Conservation (phyloP, 2,329 filamentous ascomycete species). For the Incumbomyces delicatus region DNA sequence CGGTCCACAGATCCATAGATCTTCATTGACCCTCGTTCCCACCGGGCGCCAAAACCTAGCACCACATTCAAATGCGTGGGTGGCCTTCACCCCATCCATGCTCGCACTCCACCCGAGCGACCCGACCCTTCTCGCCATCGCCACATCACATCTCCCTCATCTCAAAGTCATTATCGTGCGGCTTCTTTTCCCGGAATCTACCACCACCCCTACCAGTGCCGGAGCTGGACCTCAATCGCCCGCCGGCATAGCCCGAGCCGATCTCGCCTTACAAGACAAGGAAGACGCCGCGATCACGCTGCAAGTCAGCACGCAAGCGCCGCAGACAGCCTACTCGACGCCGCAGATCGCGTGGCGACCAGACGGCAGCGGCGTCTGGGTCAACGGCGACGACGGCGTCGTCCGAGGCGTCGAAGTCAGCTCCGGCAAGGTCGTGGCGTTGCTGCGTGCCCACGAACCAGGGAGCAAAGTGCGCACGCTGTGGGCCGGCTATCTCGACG, state of each 20-base stretch:
- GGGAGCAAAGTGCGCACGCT: conserved; percentile 51
- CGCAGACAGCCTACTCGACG: conserved; percentile 56
- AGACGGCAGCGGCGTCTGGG: conserved; percentile 52
- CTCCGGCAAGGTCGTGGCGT: conserved; percentile 47
- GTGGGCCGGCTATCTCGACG: conserved; percentile 41
- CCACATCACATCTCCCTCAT: conserved; percentile 50
- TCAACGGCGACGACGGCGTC: conserved; percentile 56
- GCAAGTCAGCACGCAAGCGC: conserved; percentile 50
- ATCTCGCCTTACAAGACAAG: conserved; percentile 38
- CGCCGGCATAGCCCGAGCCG: conserved; percentile 15
- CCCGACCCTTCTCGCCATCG: conserved; percentile 46
- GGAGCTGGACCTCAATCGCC: conserved; percentile 7
- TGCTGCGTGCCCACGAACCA: conserved; percentile 36
- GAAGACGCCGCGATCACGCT: conserved; percentile 52
- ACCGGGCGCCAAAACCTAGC: conserved; percentile 52
- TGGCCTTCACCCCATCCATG: conserved; percentile 51
- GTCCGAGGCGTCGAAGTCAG: conserved; percentile 50
- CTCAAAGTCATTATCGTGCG: conserved; percentile 54
- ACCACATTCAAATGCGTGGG: conserved; percentile 54
- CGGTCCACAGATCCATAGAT: conserved; percentile 6
- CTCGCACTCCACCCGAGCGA: conserved; percentile 48
- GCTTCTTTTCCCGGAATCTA: conserved; percentile 40
- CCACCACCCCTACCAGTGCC: conserved; percentile 9
- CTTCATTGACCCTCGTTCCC: conserved; percentile 26
- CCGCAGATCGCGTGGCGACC: conserved; percentile 53